Evolutionary conservation across 2,329 filamentous ascomycete species (phyloP).

Genomic region (Keithomyces neogunnii): DNA sequence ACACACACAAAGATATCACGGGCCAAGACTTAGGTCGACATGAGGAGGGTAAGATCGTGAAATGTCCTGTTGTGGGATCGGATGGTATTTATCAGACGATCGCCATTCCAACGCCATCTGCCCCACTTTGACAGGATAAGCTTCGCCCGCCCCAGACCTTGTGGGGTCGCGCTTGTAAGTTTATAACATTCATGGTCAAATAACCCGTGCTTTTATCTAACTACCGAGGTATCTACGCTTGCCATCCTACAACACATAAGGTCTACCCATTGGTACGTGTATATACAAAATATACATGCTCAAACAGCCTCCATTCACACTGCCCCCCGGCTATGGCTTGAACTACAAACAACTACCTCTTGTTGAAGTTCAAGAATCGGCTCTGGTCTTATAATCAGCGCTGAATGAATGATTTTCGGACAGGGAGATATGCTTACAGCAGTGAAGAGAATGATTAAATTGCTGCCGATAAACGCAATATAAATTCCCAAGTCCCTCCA

Average conservation of each 20-base stretch:
- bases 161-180: no score
- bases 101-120: neutral
- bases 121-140: neutral
- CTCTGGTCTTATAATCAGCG: slow-evolving; percentile 23
- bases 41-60: no score
- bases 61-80: no score
- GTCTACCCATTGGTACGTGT: neutral
- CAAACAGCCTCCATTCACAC: neutral
- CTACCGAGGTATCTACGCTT: no score
- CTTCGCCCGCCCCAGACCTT: neutral
- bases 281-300: neutral
- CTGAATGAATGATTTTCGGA: neutral
- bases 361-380: slow-evolving; percentile 46
- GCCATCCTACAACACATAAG: no score
- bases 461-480: slow-evolving; percentile 66
- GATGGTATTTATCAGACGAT: neutral
- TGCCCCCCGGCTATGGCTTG: neutral
- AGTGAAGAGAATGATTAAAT: slow-evolving; percentile 53
- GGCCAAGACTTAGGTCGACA: no score
- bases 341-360: slow-evolving; percentile 23
- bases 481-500: slow-evolving; percentile 83
- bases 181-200: no score
- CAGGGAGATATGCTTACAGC: slow-evolving; percentile 34
- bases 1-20: no score
- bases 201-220: no score